Base-by-base conservation (phyloP, 2,329 filamentous ascomycete genomes). In the Epichloe gansuensis region DNA sequence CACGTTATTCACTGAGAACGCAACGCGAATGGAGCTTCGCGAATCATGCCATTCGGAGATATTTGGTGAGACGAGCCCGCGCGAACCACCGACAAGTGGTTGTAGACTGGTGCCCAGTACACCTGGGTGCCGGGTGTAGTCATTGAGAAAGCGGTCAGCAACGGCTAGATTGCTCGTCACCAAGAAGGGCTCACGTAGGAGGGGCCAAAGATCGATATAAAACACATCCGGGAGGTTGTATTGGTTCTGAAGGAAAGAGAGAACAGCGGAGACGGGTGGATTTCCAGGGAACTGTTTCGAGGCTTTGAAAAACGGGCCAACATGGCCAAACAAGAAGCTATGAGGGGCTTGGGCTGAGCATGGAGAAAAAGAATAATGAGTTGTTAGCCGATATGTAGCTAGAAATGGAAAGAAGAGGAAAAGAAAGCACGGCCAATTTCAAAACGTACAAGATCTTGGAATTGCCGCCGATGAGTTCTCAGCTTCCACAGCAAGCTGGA, bases 291-390 rank as follows among this genome's bases (percentile, higher is more conserved):
- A 25, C 35, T 51, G 42, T n/a, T 51, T 51, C 4, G 12, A 28
- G 50, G 34, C 42, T 23, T 34, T 41, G 34, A 38, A 17, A 35
- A 51, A 41, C 23, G 45, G 7, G 34, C 31, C 21, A 28, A 51
- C 39, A 31, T 51, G 42, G 34, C 49, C 49, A 31, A 46, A 38
- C 7, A 39, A 28, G 35, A 51, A 46, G 23, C 49, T 51, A 31
- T 46, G 49, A 45, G 49, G 49, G 41, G 49, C 38, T 45, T 51
- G 31, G 49, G 42, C 49, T 51, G 42, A 39, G 34, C 8, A 46
- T 37, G 5, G 31, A 37, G 31, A 12, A 28, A 8, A 41, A 17
- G 4, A 41, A 35, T 31, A 48, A 21, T 28, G 13, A 11, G 17
- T 23, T 8, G 23, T 41, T 13, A 41, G 46, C 15, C 4, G 4